Evolutionary conservation across 148 eudicot genomes (phyloP), one percentile per base, ranked within the genome.

Genomic region (Rhododendron williamsianum): DNA sequence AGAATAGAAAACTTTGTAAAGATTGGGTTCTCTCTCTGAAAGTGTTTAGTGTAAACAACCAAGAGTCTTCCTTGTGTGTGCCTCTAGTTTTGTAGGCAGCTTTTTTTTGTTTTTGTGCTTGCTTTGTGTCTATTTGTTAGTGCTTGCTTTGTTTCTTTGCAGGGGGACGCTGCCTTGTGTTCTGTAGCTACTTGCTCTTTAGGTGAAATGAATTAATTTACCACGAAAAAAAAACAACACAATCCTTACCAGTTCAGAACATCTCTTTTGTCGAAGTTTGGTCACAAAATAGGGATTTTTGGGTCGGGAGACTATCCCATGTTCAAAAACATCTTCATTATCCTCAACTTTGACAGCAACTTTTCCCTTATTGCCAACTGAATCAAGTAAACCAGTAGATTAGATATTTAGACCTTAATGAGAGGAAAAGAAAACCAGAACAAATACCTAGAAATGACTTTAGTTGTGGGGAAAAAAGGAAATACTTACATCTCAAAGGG

Each of bases 251-350:
- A 88, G 41, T 51, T 76, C 87, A 83, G 3, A 46, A 52, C 6
- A 13, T 19, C 80, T 45, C 36, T 12, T 41, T 15, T 46, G 3
- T 19, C 76, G 46, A 60, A 82, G 45, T 41, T 60, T 74, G 13
- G 85, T 3, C 82, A 86, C 87, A 49, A 89, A 89, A 43, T 84
- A 88, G 3, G 90, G 90, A 76, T 84, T 81, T 27, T 58, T 18
- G 16, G 88, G 90, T 3, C 80, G 71, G 35, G 45, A 48, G 46
- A 58, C n/a, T 0, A 83, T 9, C 21, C 90, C 85, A 21, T 76
- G 65, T 51, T 84, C 1, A 52, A 89, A 86, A 69, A 84, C 73
- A 18, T 89, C 80, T 10, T 46, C 86, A 11, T 49, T 36, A 3
- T 82, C 84, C 15, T 76, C 83, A 77, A 6, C 82, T 51, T 46